Evolutionary conservation across 106 monocot genomes (phyloP), one percentile per base, ranked within the genome.

Genomic region (Dactylorhiza incarnata): DNA sequence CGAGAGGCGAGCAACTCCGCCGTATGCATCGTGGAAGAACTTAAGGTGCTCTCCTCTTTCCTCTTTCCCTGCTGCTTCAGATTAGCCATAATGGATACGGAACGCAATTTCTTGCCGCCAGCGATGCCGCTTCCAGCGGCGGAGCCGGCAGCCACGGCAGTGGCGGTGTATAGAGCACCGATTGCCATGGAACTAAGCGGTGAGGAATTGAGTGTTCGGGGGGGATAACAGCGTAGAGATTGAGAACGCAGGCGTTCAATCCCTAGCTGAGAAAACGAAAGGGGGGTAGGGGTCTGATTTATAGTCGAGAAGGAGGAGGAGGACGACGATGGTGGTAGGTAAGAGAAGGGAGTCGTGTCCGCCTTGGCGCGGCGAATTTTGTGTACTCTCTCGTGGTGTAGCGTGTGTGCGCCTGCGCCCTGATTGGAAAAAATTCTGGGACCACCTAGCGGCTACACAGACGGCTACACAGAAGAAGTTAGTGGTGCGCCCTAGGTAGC

Each of bases 1-100:
- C 77, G 79, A 51, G 79, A 49, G 58, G 86, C 84, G 46, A 87
- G 20, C 55, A 84, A 75, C 73, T 90, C 89, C 12, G 76, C 82
- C 5, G 54, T 56, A 47, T 7, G 76, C 23, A 82, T 65, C 1
- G 58, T 7, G 22, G 82, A 74, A 22, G 81, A 75, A 6, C n/a
- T 23, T 19, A 54, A 61, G 43, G 76, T 22, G 16, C 43, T 44
- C 22, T 20, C 48, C 25, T 48, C 62, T 25, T 46, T 65, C 12
- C 23, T 47, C 66, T 53, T 77, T 52, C 66, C 24, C 3, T 66
- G 66, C 37, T 77, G 67, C 46, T 77, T 70, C 17, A 70, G 43
- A 70, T 46, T 70, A 12, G 69, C 45, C 46, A 14, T 45, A 70
- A 46, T 14, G n/a, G 16, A 45, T 45, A 17, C 19, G 5, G 45